Evolutionary conservation across 2,329 filamentous ascomycete genomes (phyloP).

Genomic region (Claviceps humidiphila): DNA sequence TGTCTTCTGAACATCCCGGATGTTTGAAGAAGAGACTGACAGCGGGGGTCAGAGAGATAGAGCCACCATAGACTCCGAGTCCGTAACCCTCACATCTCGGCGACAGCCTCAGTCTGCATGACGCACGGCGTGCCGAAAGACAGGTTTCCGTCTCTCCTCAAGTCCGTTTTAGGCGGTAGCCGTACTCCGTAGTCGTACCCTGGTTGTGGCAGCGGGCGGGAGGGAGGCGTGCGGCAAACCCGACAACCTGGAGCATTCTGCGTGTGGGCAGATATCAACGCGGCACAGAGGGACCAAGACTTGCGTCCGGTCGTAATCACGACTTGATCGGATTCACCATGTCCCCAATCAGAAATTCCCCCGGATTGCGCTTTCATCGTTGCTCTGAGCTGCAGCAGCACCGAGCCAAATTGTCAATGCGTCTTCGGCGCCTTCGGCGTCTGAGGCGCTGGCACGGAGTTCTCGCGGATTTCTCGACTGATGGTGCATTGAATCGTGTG

Average conservation of each 20-base stretch:
- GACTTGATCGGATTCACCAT: neutral
- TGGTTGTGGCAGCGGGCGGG: constrained; percentile 5
- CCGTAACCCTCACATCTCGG: too few species aligned
- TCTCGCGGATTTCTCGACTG: too few species aligned
- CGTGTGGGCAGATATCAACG: constrained; percentile 4
- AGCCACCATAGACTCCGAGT: constrained; percentile 1
- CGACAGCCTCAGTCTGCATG: too few species aligned
- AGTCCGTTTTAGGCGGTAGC: neutral
- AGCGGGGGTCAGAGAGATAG: too few species aligned
- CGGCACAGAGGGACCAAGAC: neutral
- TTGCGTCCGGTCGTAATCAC: neutral
- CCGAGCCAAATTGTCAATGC: neutral
- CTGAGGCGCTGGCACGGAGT: neutral
- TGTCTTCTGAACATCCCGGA: too few species aligned
- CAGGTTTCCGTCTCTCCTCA: too few species aligned
- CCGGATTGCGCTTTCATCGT: neutral
- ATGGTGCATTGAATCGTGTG: neutral
- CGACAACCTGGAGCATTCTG: constrained; percentile 15
- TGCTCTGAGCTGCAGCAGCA: neutral
- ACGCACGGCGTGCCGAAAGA: too few species aligned
- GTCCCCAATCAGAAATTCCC: neutral
- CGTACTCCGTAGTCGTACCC: constrained; percentile 1
- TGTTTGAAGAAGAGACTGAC: too few species aligned
- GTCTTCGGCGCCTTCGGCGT: neutral
- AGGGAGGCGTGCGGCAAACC: constrained; percentile 14